phyloP scores from a whole-genome alignment of 2,329 filamentous ascomycete genomes.

The Talaromyces sp. region DNA sequence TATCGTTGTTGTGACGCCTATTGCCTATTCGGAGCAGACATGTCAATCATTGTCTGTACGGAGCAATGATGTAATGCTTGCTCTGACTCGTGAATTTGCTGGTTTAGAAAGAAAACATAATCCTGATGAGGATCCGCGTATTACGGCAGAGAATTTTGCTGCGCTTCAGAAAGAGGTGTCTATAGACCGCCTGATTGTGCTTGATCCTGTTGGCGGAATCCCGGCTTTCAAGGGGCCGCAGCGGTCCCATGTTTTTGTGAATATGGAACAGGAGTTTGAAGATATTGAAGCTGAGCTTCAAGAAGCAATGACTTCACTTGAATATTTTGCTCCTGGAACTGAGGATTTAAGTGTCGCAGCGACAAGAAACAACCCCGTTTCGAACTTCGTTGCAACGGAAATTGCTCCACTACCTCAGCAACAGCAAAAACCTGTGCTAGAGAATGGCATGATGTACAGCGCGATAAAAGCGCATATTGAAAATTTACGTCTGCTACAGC shows the following conservation, averaged over 20 bases:
- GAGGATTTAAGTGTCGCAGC: conserved; percentile 18
- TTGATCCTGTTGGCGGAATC: conserved; percentile 83
- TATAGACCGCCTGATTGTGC: conserved; percentile 80
- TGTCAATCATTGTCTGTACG: conserved; percentile 49
- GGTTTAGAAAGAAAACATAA: conserved; percentile 56
- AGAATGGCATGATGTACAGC: conserved; percentile 16
- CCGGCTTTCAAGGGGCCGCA: conserved; percentile 62
- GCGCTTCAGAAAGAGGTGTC: conserved; percentile 54
- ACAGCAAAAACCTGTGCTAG: background rate
- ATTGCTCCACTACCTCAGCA: conserved; percentile 25
- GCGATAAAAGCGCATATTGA: conserved; percentile 53
- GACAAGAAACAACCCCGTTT: conserved; percentile 43
- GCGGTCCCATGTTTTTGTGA: conserved; percentile 78
- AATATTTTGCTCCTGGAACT: background rate
- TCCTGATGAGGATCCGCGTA: conserved; percentile 44
- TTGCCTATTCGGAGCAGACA: conserved; percentile 56
- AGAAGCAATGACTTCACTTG: conserved; percentile 24
- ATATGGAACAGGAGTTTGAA: conserved; percentile 84
- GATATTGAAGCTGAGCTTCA: conserved; percentile 63
- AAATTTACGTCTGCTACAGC: conserved; percentile 71
- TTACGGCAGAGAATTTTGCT: conserved; percentile 38
- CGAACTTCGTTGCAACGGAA: conserved; percentile 39
- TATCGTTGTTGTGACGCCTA: conserved; percentile 66
- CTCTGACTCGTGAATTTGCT: conserved; percentile 71
- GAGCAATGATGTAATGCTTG: conserved; percentile 66